phyloP scores from a whole-genome alignment of 2,329 filamentous ascomycete genomes.

The Nothophoma quercina region DNA sequence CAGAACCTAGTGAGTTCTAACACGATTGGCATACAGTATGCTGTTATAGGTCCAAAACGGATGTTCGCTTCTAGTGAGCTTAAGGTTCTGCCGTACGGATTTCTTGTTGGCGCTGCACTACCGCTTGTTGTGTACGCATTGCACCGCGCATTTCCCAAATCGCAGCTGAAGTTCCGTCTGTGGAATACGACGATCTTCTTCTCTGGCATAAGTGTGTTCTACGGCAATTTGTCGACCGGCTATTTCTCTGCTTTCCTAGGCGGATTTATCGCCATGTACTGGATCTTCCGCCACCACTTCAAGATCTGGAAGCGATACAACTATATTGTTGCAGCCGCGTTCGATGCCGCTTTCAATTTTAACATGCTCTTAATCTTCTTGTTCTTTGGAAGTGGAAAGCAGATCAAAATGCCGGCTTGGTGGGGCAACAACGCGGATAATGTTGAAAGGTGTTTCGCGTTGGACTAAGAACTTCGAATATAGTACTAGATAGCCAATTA shows the following conservation, averaged over 20 bases:
- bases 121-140: slow-evolving; percentile 60
- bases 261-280: slow-evolving; percentile 68
- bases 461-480: slow-evolving; percentile 34
- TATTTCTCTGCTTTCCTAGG: slow-evolving; percentile 64
- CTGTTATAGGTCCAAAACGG: slow-evolving; percentile 62
- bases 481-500: neutral
- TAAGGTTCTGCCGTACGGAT: slow-evolving; percentile 60
- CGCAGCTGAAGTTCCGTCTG: slow-evolving; percentile 63
- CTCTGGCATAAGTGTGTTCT: slow-evolving; percentile 62
- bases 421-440: slow-evolving; percentile 66
- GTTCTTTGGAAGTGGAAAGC: slow-evolving; percentile 64
- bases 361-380: slow-evolving; percentile 69
- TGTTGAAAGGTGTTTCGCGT: slow-evolving; percentile 67
- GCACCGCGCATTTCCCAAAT: slow-evolving; percentile 61
- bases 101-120: slow-evolving; percentile 58
- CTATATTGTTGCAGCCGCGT: slow-evolving; percentile 67
- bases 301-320: slow-evolving; percentile 68
- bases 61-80: slow-evolving; percentile 61
- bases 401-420: slow-evolving; percentile 68
- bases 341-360: slow-evolving; percentile 69
- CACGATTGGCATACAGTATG: slow-evolving; percentile 67
- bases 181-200: slow-evolving; percentile 70
- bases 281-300: slow-evolving; percentile 63
- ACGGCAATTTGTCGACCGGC: slow-evolving; percentile 68
- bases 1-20: slow-evolving; percentile 61